Base-by-base conservation (phyloP, 2,329 filamentous ascomycete species). In the Claviceps sp. region DNA sequence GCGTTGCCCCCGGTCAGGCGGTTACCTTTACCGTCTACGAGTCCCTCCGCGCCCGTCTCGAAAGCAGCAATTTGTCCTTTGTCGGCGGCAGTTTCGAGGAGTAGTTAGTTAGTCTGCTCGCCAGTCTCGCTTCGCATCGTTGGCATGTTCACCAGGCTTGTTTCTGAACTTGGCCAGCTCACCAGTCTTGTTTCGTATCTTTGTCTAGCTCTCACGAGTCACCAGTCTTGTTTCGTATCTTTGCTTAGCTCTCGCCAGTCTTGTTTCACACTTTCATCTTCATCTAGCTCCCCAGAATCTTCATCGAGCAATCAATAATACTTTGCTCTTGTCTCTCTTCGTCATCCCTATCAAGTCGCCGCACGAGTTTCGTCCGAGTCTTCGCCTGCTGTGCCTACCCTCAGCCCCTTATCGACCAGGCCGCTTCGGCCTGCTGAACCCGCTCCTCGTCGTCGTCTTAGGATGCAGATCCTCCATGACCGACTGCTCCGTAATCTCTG, bases 1-100 rank as follows among this genome's bases (percentile, higher is more conserved):
- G 93, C 63, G 93, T 98, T 51, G 93, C 93, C 26, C 93, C 93
- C 7, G 93, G 93, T 47, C 93, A 98, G 74, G 93, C 81, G 54
- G 81, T 84, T 51, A 84, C 81, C 3, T 84, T 84, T 54, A 84
- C 81, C 69, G 85, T 90, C 58, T 90, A 90, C 67, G 86, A 90
- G 68, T 89, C 66, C 66, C 70, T 90, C 55, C 87, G 83, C 71
- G 79, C 82, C 55, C 82, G 81, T 68, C 70, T 90, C 57, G 86
- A 90, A 71, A 74, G 70, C 63, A 84, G 79, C 62, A 77, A 80
- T 55, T 65, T 78, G 18, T 71, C 79, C 41, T 69, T 85, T 47
- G 72, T 74, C 18, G 81, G 78, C 48, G 79, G 77, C 55, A 77
- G 75, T 55, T 89, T 79, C 63, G 84, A 87, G 64, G 85, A 89